phyloP scores from a whole-genome alignment of 345 rosid species.

The Crucihimalaya himalaica region DNA sequence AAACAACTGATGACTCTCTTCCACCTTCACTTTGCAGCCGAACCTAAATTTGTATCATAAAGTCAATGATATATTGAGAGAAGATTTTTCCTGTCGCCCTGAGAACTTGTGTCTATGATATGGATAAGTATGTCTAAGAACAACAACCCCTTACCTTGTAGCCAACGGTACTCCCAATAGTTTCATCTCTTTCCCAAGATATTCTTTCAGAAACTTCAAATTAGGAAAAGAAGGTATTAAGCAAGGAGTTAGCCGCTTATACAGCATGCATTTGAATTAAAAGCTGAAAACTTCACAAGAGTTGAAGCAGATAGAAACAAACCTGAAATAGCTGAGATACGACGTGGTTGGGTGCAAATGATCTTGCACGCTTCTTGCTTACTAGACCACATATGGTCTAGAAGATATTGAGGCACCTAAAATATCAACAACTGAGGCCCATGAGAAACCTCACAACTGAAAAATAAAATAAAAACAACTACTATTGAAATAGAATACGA shows the following conservation, averaged over 20 bases:
- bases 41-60: constrained; percentile 53
- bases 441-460: constrained; percentile 23
- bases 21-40: constrained; percentile 91
- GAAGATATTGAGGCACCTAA: constrained; percentile 90
- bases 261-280: constrained; percentile 13
- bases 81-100: neutral
- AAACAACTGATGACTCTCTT: constrained; percentile 75
- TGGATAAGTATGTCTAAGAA: neutral
- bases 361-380: constrained; percentile 79
- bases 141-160: constrained; percentile 67
- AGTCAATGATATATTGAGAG: constrained; percentile 13
- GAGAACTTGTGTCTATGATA: constrained; percentile 20
- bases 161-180: constrained; percentile 72
- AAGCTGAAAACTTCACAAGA: constrained; percentile 16
- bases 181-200: constrained; percentile 80
- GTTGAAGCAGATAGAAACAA: constrained; percentile 18
- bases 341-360: constrained; percentile 97
- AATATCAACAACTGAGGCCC: constrained; percentile 26
- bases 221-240: constrained; percentile 21
- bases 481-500: constrained; percentile 3
- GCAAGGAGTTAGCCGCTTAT: neutral
- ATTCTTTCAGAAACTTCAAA: constrained; percentile 89
- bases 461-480: neutral
- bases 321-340: constrained; percentile 97
- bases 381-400: constrained; percentile 76